phyloP scores from a whole-genome alignment of 805 yeast genomes.

The Nakazawaea peltata region DNA sequence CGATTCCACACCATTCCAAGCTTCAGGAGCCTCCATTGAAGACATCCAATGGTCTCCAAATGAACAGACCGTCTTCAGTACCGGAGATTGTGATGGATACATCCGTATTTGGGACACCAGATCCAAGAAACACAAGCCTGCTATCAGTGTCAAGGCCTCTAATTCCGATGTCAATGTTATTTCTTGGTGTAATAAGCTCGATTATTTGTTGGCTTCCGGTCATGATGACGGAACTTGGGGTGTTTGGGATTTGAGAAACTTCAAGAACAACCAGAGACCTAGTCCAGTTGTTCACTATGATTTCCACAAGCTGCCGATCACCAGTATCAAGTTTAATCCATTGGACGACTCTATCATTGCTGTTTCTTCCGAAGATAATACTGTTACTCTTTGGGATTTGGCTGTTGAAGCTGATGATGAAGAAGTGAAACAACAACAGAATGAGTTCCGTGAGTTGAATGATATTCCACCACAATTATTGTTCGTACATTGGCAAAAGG shows the following conservation, averaged over 20 bases:
- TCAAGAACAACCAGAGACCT: conserved; percentile 51
- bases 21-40: conserved; percentile 74
- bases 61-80: conserved; percentile 91
- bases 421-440: conserved; percentile 80
- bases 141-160: conserved; percentile 76
- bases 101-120: conserved; percentile 96
- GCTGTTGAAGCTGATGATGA: conserved; percentile 99
- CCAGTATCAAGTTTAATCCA: conserved; percentile 92
- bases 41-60: conserved; percentile 95
- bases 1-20: conserved; percentile 71
- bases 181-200: conserved; percentile 87
- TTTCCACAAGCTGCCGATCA: conserved; percentile 90
- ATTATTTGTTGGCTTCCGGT: conserved; percentile 86
- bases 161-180: conserved; percentile 85
- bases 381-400: conserved; percentile 96
- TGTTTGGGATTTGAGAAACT: conserved; percentile 92
- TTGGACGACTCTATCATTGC: conserved; percentile 93
- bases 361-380: conserved; percentile 92
- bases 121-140: conserved; percentile 86
- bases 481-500: conserved; percentile 97
- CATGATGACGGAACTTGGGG: conserved; percentile 98
- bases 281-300: conserved; percentile 91
- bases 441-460: conserved; percentile 69
- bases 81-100: conserved; percentile 87
- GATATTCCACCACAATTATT: conserved; percentile 93